Evolutionary conservation across 2,329 filamentous ascomycete genomes (phyloP), one percentile per base, ranked within the genome.

Genomic region (Epichloe glyceriae): DNA sequence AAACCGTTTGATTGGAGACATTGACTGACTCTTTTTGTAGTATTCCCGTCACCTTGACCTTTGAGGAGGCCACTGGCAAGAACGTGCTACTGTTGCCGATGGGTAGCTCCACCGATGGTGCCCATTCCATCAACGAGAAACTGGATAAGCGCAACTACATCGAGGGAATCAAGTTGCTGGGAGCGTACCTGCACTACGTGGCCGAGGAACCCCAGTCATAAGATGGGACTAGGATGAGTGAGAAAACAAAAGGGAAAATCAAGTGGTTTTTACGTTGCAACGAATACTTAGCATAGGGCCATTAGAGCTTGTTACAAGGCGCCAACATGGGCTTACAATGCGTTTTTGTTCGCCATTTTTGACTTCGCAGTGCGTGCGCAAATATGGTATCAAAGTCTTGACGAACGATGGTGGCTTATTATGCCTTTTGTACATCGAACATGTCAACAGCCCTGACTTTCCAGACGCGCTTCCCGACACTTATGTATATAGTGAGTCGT

Each of bases 41-140:
- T 70, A 98, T 98, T 61, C 93, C 93, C 3, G 88, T 98, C 49
- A 98, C 93, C 7, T 73, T 98, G 62, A 97, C 89, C 1, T 98
- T 98, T 66, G 93, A 98, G 74, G 83, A 96, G 73, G 90, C 93
- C 17, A 95, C 91, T 6, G 89, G 90, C 63, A 98, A 98, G 83
- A 98, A 97, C 64, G 91, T 97, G 41, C 73, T 98, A 52, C 74
- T 98, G 57, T 72, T 98, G 58, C 93, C 93, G 34, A 97, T 98
- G 93, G 93, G 93, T 44, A 95, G 87, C 74, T 94, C 87, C 42
- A 98, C 91, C 1, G 93, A 97, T 67, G 90, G 87, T 41, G 93
- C 93, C 7, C 93, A 98, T 72, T 95, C 88, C 35, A 94, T 96
- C 70, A 98, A 98, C 68, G 93, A 97, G 80, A 96, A 95, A 78